phyloP scores from a whole-genome alignment of 2,329 filamentous ascomycete species.

The Zarea fungicola region DNA sequence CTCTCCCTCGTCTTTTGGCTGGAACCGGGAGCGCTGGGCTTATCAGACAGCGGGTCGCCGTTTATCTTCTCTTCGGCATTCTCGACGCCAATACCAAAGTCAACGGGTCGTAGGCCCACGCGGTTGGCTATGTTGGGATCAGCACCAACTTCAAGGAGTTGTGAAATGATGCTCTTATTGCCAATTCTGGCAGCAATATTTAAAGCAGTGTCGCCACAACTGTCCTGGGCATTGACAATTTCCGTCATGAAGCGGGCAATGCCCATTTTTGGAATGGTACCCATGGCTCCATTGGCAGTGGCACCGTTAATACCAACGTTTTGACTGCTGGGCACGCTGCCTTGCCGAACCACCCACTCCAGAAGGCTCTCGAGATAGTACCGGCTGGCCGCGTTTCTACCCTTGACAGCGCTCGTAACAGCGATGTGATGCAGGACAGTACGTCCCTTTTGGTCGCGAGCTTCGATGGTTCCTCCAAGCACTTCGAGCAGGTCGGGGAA shows the following conservation, averaged over 20 bases:
- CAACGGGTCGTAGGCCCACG: constrained; percentile 80
- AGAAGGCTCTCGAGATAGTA: constrained; percentile 94
- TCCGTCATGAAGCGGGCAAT: constrained; percentile 93
- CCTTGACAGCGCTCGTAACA: constrained; percentile 91
- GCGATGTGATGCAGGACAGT: constrained; percentile 96
- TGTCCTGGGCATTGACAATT: constrained; percentile 93
- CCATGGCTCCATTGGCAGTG: constrained; percentile 35
- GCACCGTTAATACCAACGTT: constrained; percentile 28
- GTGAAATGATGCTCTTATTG: constrained; percentile 92
- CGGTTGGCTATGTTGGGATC: constrained; percentile 90
- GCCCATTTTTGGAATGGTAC: constrained; percentile 62
- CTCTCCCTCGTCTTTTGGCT: constrained; percentile 62
- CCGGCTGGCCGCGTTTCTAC: constrained; percentile 81
- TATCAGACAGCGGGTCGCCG: constrained; percentile 35
- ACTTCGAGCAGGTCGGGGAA: constrained; percentile 90
- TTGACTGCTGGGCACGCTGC: constrained; percentile 56
- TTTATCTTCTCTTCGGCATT: constrained; percentile 39
- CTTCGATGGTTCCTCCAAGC: constrained; percentile 82
- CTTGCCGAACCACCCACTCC: constrained; percentile 89
- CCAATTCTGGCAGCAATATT: constrained; percentile 92
- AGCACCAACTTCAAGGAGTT: constrained; percentile 89
- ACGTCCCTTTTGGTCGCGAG: constrained; percentile 80
- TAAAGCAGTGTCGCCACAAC: constrained; percentile 87
- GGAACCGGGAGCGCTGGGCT: constrained; percentile 38
- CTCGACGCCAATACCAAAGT: constrained; percentile 85